Evolutionary conservation across 1,284 basidiomycete genomes (phyloP).

Genomic region (Leccinum variabile): DNA sequence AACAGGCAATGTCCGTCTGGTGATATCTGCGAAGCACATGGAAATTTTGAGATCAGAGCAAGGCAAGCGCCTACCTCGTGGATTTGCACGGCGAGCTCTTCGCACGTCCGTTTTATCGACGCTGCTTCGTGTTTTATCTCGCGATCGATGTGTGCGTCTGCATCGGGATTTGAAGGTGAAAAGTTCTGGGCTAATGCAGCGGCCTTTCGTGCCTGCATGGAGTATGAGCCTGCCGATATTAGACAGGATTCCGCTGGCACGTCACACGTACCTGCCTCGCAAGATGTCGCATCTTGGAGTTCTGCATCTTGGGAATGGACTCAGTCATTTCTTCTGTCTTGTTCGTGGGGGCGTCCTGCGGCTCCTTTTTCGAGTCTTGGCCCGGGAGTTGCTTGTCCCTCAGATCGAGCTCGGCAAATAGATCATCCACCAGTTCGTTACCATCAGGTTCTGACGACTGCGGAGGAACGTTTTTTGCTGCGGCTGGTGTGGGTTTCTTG

Average conservation of each 20-base stretch:
- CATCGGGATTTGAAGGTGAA: constrained; percentile 58
- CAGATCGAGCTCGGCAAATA: constrained; percentile 71
- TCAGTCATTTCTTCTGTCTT: constrained; percentile 42
- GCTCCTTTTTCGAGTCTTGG: constrained; percentile 49
- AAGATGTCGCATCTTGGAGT: constrained; percentile 70
- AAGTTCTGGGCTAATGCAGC: constrained; percentile 64
- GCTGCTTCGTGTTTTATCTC: constrained; percentile 74
- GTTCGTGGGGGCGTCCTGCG: constrained; percentile 47
- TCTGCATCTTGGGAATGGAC: constrained; percentile 50
- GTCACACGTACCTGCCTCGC: constrained; percentile 68
- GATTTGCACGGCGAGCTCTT: constrained; percentile 65
- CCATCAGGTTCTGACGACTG: constrained; percentile 32
- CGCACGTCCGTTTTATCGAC: constrained; percentile 69
- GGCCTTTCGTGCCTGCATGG: constrained; percentile 70
- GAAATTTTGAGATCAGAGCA: neutral
- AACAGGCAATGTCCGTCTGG: constrained; percentile 97
- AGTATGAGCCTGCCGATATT: neutral
- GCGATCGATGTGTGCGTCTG: constrained; percentile 63
- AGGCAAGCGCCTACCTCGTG: constrained; percentile 56
- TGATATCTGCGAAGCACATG: constrained; percentile 60
- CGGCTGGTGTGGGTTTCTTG: constrained; percentile 44
- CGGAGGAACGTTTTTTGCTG: constrained; percentile 28
- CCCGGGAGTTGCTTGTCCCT: constrained; percentile 47
- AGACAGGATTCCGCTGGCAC: constrained; percentile 1
- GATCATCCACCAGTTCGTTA: constrained; percentile 66